Conservation (phyloP, 2,329 filamentous ascomycete genomes). For the Fusarium robinianum region DNA sequence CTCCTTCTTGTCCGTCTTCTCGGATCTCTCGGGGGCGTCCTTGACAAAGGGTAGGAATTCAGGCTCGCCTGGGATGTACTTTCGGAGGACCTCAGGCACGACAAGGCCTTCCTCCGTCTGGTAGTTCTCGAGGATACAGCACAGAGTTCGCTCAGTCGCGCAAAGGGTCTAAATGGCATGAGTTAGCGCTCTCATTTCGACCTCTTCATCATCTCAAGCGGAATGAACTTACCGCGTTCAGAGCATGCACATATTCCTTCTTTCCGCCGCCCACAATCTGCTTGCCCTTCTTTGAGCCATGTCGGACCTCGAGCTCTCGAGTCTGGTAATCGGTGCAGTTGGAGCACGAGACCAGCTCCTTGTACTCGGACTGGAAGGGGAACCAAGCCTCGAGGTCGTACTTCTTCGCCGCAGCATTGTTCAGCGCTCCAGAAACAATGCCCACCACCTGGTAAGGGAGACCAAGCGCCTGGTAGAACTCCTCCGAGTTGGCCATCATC, state of each 20-base stretch:
- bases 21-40: conserved; percentile 75
- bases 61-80: conserved; percentile 87
- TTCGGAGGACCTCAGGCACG: conserved; percentile 81
- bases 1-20: conserved; percentile 36
- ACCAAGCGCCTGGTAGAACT: conserved; percentile 89
- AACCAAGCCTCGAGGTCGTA: conserved; percentile 97
- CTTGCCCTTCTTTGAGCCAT: conserved; percentile 71
- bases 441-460: conserved; percentile 90
- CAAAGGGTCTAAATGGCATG: conserved; percentile 63
- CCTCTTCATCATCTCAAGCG: neutral
- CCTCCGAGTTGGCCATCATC: conserved; percentile 90
- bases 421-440: conserved; percentile 95
- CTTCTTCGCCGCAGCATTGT: conserved; percentile 80
- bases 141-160: conserved; percentile 89
- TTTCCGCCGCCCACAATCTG: conserved; percentile 67
- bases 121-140: conserved; percentile 96
- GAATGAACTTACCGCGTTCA: conserved; percentile 65
- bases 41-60: conserved; percentile 89
- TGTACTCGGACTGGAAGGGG: conserved; percentile 95
- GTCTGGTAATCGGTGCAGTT: conserved; percentile 99
- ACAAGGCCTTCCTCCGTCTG: conserved; percentile 85
- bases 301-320: conserved; percentile 89
- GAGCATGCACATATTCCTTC: conserved; percentile 93
- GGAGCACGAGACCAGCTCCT: conserved; percentile 95
- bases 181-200: conserved; percentile 11